These are phyloP conservation scores for Colletotrichum liriopes DNA, from an alignment of 2,329 filamentous ascomycete genomes.

Conservation along the genomic window DNA sequence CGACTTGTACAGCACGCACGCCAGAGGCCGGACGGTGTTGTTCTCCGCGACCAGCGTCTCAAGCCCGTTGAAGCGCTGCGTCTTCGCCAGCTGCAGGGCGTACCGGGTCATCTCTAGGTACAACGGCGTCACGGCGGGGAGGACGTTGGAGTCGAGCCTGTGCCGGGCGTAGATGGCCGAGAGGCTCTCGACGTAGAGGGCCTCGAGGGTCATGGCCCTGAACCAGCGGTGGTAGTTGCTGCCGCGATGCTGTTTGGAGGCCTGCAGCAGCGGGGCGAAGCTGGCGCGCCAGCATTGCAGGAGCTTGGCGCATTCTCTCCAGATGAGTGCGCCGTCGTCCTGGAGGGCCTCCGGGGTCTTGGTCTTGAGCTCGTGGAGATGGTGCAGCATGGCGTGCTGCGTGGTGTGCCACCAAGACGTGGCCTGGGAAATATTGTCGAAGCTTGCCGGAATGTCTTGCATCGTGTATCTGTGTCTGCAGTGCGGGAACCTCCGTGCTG, in stretches of 20 bases:
- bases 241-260: neutral
- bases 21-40: constrained; percentile 28
- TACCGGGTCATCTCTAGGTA: constrained; percentile 25
- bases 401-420: constrained; percentile 28
- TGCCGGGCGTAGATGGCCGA: constrained; percentile 25
- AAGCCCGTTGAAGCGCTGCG: constrained; percentile 11
- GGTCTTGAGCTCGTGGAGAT: constrained; percentile 28
- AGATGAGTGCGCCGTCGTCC: neutral
- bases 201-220: constrained; percentile 33
- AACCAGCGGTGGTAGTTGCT: constrained; percentile 11
- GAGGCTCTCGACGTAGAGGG: constrained; percentile 31
- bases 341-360: neutral
- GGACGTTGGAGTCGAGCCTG: constrained; percentile 20
- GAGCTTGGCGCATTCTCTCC: constrained; percentile 11
- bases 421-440: constrained; percentile 19
- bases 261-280: constrained; percentile 25
- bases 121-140: constrained; percentile 25
- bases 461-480: constrained; percentile 26
- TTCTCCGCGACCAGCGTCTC: constrained; percentile 26
- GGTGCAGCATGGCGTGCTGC: constrained; percentile 28
- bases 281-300: constrained; percentile 15
- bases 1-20: constrained; percentile 29
- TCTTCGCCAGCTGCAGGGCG: constrained; percentile 12
- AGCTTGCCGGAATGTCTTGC: constrained; percentile 20
- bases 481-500: constrained; percentile 16